Conservation (phyloP, 208 protist genomes). For the Trypanosoma caninum region DNA sequence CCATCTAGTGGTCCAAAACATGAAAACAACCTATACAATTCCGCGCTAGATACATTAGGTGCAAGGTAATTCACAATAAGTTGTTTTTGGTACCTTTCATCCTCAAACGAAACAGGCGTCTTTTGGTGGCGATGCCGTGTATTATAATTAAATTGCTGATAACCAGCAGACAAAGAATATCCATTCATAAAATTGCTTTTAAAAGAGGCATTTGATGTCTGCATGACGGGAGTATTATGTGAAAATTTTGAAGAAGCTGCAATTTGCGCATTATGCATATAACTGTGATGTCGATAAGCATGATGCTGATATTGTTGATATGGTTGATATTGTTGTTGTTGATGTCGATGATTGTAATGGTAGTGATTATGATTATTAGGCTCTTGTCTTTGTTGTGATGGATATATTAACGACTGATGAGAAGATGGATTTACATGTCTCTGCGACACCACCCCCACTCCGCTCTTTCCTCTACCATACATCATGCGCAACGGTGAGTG, state of each 20-base stretch:
- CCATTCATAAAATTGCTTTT: conserved; percentile 7
- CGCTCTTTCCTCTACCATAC: not conserved
- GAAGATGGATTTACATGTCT: not conserved
- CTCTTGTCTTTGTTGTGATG: not conserved
- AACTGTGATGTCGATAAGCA: no score
- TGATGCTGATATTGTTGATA: conserved; percentile 11
- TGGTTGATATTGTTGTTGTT: not conserved
- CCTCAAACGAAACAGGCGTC: conserved; percentile 33
- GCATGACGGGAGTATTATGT: no score
- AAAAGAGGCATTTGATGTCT: conserved; percentile 1
- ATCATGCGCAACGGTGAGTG: no score
- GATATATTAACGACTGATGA: not conserved
- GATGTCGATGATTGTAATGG: conserved; percentile 5
- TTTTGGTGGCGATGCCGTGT: conserved; percentile 23
- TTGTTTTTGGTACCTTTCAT: conserved; percentile 72
- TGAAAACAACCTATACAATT: conserved; percentile 66
- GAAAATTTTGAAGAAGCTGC: no score
- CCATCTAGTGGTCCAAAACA: conserved; percentile 66
- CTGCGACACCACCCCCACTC: not conserved
- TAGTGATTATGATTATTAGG: no score
- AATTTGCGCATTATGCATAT: no score
- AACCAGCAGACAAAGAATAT: not conserved
- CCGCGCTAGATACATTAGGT: conserved; percentile 48
- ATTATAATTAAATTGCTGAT: not conserved
- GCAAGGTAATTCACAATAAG: conserved; percentile 84